Evolutionary conservation across 1,139 yeast genomes (phyloP).

Genomic region (Kodamaea ohmeri): DNA sequence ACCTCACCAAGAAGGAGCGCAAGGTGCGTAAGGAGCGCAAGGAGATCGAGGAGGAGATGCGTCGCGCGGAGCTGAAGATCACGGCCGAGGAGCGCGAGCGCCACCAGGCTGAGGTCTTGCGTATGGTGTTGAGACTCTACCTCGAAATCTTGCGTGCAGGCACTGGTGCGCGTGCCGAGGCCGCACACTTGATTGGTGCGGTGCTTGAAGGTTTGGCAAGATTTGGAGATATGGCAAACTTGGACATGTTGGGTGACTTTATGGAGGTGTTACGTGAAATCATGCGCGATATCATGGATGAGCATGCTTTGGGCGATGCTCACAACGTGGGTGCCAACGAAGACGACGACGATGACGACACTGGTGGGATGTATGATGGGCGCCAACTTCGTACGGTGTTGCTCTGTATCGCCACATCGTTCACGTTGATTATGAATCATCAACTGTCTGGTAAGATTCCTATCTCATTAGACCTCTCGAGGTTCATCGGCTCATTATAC

Average conservation of each 20-base stretch:
- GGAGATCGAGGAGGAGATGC: slow-evolving; percentile 84
- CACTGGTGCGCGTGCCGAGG: slow-evolving; percentile 46
- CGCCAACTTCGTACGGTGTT: slow-evolving; percentile 64
- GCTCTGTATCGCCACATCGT: slow-evolving; percentile 85
- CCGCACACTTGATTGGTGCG: slow-evolving; percentile 64
- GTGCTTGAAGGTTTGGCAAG: slow-evolving; percentile 89
- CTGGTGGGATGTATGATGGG: slow-evolving; percentile 33
- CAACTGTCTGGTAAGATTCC: slow-evolving; percentile 54
- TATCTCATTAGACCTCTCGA: slow-evolving; percentile 62
- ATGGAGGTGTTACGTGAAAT: slow-evolving; percentile 84
- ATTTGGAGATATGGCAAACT: slow-evolving; percentile 88
- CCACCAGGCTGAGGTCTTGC: slow-evolving; percentile 80
- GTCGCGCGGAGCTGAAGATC: slow-evolving; percentile 81
- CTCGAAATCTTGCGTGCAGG: slow-evolving; percentile 68
- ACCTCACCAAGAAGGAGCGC: slow-evolving; percentile 81
- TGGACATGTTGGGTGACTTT: slow-evolving; percentile 89
- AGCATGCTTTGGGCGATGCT: slow-evolving; percentile 25
- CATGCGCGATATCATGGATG: slow-evolving; percentile 46
- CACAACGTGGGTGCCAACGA: slow-evolving; percentile 11
- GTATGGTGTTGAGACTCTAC: slow-evolving; percentile 67
- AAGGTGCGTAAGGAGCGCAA: slow-evolving; percentile 85
- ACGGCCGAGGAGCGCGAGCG: slow-evolving; percentile 84
- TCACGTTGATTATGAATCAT: slow-evolving; percentile 75
- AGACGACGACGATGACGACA: slow-evolving; percentile 24
- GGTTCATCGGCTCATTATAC: slow-evolving; percentile 73